A percentile compares a stretch with the other conserved stretches of the same genome.
phyloP scores from a whole-genome alignment of 148 eudicot genomes.

The Pouteria glomerata region DNA sequence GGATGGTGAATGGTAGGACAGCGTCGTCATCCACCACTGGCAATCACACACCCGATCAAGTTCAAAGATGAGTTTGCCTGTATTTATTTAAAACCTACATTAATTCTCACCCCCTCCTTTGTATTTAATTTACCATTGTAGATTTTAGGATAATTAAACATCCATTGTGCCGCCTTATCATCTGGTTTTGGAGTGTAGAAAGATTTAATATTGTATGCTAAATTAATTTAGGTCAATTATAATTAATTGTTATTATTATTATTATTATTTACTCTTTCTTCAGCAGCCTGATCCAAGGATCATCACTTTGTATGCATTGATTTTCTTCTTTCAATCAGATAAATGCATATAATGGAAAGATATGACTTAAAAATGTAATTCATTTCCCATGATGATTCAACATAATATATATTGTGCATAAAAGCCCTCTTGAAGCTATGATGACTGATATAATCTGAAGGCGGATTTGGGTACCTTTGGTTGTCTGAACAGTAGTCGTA shows the following conservation, averaged over 20 bases:
- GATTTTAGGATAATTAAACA: conserved; percentile 21
- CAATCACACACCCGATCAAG: conserved; percentile 65
- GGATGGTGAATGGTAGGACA: conserved; percentile 54
- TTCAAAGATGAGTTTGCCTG: conserved; percentile 46
- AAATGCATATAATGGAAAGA: neutral
- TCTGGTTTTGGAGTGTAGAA: neutral
- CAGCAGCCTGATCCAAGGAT: neutral
- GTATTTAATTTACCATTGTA: conserved; percentile 22
- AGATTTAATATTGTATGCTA: neutral
- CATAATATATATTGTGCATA: too few relatives aligned
- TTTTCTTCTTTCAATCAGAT: neutral
- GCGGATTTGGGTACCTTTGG: neutral
- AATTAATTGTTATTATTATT: conserved; percentile 2
- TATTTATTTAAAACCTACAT: conserved; percentile 11
- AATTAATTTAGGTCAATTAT: conserved; percentile 6
- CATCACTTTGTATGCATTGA: conserved; percentile 3
- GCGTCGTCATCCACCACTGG: conserved; percentile 64
- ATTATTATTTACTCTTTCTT: too few relatives aligned
- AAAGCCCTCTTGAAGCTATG: too few relatives aligned
- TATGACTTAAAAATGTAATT: too few relatives aligned
- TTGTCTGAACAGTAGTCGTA: conserved; percentile 4
- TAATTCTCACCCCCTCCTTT: neutral
- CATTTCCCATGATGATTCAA: too few relatives aligned
- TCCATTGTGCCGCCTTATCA: neutral
- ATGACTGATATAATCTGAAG: neutral